Evolutionary conservation across 164 flowering plant genomes (phyloP).

Genomic region (Liriodendron chinense): DNA sequence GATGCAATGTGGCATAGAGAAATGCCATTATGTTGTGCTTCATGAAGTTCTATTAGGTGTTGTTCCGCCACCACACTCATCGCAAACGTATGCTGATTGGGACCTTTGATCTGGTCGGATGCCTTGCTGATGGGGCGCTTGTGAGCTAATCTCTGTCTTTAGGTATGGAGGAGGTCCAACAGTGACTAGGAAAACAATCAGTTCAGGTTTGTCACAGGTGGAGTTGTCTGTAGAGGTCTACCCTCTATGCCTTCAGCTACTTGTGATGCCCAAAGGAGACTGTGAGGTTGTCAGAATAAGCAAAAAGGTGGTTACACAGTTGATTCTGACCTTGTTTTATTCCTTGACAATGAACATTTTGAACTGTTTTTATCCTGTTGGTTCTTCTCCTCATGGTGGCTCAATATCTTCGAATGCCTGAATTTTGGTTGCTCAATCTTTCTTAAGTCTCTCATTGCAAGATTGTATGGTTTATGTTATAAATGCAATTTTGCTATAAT

Average conservation of each 20-base stretch:
- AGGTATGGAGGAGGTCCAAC: slow-evolving; percentile 99
- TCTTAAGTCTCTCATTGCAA: neutral
- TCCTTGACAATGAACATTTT: neutral
- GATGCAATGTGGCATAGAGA: too few species aligned
- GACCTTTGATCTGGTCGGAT: too few species aligned
- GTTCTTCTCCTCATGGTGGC: neutral
- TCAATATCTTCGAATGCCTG: neutral
- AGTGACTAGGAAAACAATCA: slow-evolving; percentile 69
- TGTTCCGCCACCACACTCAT: too few species aligned
- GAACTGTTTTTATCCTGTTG: neutral
- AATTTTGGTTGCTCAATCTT: neutral
- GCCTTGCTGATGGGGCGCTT: too few species aligned
- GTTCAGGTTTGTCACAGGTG: slow-evolving; percentile 75
- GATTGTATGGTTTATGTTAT: neutral
- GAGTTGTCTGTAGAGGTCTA: slow-evolving; percentile 89
- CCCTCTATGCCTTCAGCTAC: slow-evolving; percentile 79
- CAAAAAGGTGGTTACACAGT: slow-evolving; percentile 61
- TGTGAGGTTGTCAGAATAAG: slow-evolving; percentile 70
- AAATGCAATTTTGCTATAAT: neutral
- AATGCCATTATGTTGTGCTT: too few species aligned
- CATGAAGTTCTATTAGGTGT: too few species aligned
- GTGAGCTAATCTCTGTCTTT: slow-evolving; percentile 13
- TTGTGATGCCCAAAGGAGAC: slow-evolving; percentile 75
- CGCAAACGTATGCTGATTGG: too few species aligned
- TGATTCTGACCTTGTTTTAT: neutral